Base-by-base conservation (phyloP, 1,284 basidiomycete species). In the Cutaneotrichosporon sp. region DNA sequence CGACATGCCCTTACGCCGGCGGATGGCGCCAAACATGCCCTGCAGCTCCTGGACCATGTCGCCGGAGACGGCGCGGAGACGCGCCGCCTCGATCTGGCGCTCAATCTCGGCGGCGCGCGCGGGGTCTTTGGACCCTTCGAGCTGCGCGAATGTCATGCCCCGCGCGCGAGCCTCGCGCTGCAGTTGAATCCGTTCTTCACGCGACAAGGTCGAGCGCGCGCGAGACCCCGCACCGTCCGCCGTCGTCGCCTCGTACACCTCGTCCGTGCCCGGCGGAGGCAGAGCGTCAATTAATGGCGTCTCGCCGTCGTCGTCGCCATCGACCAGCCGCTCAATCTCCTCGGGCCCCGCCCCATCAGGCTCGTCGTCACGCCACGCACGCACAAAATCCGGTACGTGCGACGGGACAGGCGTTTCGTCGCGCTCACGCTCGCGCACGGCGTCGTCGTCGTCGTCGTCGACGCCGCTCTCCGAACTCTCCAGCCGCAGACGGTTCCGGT, bases 21-120 rank as follows among this genome's bases (percentile, higher is more conserved):
- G 54, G 23, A 73, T 72, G 18, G 63, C 52, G 17, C 64, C 70
- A 38, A 73, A 70, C 48, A 73, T 62, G 14, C 67, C 62, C 49
- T 61, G 58, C 22, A 73, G 56, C 62, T 73, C 71, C 38, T 62
- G 59, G 15, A 73, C 63, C 23, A 73, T 64, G 49, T 61, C 46
- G 4, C 63, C 64, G 12, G 23, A 33, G 12, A 61, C 63, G 0
- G 44, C 44, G 22, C 46, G 55, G 46, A 45, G 45, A n/a, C 43
- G 46, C 49, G 50, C 51, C 43, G 21, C 45, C 21, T 51, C 39
- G 37, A 20, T 26, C 47, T 46, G 49, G 14, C 45, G 49, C 26
- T 53, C 39, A 37, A 22, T 41, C 45, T 44, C 48, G 17, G 42
- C 47, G 46, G 43, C 46, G 12, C 44, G 44, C 38, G 34, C 42